Base-by-base conservation (phyloP, 345 rosid species). In the Punica granatum region DNA sequence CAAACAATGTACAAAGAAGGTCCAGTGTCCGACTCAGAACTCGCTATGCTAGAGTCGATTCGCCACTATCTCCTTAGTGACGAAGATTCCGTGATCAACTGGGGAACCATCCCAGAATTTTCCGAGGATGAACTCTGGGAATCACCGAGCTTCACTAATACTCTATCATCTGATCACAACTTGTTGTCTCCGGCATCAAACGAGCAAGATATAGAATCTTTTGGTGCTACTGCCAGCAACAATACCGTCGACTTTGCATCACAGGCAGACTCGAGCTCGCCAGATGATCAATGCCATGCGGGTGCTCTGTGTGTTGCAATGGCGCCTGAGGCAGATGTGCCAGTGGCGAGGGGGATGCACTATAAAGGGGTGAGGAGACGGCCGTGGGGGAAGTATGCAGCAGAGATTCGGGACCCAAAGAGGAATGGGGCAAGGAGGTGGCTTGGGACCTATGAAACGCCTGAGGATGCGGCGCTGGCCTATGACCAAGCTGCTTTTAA, bases 371-470 rank as follows among this genome's bases (percentile, higher is more conserved):
- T 65, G 56, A 42, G 53, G 75, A 77, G 83, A 58, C 34, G n/a
- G n/a, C n/a, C n/a, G n/a, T n/a, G 41, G 41, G 41, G 41, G 41
- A 37, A 37, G 41, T 37, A 37, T 37, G 41, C 41, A 37, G 41
- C 41, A 11, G 41, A 37, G 41, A 37, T 37, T 37, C 41, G 41
- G 41, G 90, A 83, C 56, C 88, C 87, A n/a, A 83, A 83, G 75
- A 85, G 75, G 72, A 86, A 83, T 23, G 89, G 90, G 2, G 81
- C 88, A 0, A 83, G 92, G 66, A 67, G 69, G 62, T 89, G 96
- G 96, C 88, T 86, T 0, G 90, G 92, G 60, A 86, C 90, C 1
- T 85, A 86, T 70, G 84, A 79, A 77, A 79, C 73, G 25, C n/a
- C n/a, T n/a, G n/a, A n/a, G n/a, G n/a, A n/a, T n/a, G n/a, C n/a